Evolutionary conservation across 768 basidiomycete species (phyloP), one percentile per base, ranked within the genome.

Genomic region (Mycena rosella): DNA sequence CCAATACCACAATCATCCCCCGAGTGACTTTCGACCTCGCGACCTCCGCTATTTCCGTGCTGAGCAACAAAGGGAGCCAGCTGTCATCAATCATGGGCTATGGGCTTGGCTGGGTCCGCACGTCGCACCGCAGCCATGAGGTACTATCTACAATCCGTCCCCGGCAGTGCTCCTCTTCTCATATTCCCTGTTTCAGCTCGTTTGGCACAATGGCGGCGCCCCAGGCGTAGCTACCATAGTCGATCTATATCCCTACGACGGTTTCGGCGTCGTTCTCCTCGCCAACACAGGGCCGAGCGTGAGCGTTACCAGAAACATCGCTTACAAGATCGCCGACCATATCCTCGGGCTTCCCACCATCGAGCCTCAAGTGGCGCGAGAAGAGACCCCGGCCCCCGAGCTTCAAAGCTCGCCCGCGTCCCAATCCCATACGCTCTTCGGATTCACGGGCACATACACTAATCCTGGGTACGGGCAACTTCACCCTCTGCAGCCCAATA

Each of bases 71-170:
- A 0, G 68, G 70, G 15, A 62, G 72, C 1, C 56, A 72, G 1
- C 70, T 71, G 10, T 24, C 68, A 0, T 82, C 83, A 1, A 68
- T 82, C 38, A 13, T 42, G 1, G 81, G 76, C 6, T 86, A 85
- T 68, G 83, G 81, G 3, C 69, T 83, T 72, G 85, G 85, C 5
- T 86, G 84, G 84, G 36, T 22, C 44, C 76, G 81, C 8, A 51
- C 17, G 10, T 79, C 84, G 1, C 83, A 82, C 58, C 75, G 73
- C 2, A 84, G 81, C 0, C 81, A 84, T 57, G 80, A 84, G 27
- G 84, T 85, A 65, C 42, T 47, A 75, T 53, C 24, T 29, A 54
- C 38, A n/a, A 9, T 5, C 61, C 45, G 45, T 32, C 11, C 13
- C 8, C 18, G 26, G n/a, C 10, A 42, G 14, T 40, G 38, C 6